Percentiles rank a stretch among this genome's conserved stretches.
Evolutionary conservation across 2,329 filamentous ascomycete species (phyloP).

Genomic region (Colletotrichum tofieldiae): DNA sequence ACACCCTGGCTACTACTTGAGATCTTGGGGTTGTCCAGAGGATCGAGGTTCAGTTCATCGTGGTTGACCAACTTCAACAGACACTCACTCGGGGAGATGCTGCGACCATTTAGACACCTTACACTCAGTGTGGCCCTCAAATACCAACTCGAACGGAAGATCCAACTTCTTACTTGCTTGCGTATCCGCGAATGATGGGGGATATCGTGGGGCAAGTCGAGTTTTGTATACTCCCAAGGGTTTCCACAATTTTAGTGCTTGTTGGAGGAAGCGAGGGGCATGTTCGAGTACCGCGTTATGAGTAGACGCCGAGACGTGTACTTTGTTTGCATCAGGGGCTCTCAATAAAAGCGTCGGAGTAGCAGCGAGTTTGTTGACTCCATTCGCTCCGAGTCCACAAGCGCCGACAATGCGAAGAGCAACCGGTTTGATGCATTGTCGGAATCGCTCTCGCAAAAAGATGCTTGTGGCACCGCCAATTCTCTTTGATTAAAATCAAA

Average conservation of each 20-base stretch:
- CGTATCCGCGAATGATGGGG: not conserved
- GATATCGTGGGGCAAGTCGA: not conserved
- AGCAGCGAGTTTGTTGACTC: not conserved
- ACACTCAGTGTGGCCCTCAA: not conserved
- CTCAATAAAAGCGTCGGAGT: not conserved
- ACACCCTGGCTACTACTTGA: not conserved
- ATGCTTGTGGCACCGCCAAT: not conserved
- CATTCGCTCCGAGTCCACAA: not conserved
- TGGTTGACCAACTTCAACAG: not conserved
- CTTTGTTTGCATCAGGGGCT: not conserved
- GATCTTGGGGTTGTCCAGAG: not conserved
- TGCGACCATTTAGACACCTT: not conserved
- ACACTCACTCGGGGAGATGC: not conserved
- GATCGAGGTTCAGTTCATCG: not conserved
- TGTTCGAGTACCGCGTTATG: not conserved
- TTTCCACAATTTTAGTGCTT: not conserved
- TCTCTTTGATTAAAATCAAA: not conserved
- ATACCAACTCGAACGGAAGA: not conserved
- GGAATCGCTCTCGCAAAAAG: not conserved
- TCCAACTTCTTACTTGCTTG: not conserved
- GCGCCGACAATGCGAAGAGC: not conserved
- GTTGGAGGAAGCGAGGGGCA: not conserved
- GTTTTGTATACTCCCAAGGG: not conserved
- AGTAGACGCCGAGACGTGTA: not conserved
- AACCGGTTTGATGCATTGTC: not conserved